A percentile compares a stretch with the other conserved stretches of the same genome.
Evolutionary conservation across 2,329 filamentous ascomycete species (phyloP).

Genomic region (Fusarium sp.): DNA sequence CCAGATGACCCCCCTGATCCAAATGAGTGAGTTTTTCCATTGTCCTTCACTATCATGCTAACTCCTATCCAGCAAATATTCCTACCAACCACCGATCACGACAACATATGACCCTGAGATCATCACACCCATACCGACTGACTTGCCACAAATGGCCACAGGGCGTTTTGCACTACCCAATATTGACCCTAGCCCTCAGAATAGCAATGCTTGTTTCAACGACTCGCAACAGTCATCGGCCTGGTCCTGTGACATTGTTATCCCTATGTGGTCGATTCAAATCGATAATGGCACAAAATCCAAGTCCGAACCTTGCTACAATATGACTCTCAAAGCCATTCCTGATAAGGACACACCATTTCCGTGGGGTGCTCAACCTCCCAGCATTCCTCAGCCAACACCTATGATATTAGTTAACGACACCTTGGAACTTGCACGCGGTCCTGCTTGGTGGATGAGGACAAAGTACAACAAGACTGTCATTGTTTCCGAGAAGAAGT

Average conservation of each 20-base stretch:
- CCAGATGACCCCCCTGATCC: not conserved
- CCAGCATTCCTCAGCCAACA: constrained; percentile 51
- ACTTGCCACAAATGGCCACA: constrained; percentile 61
- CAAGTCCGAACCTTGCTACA: constrained; percentile 50
- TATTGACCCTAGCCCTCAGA: constrained; percentile 56
- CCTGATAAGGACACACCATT: constrained; percentile 48
- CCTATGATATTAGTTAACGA: constrained; percentile 62
- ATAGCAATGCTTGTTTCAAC: constrained; percentile 65
- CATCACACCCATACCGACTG: constrained; percentile 59
- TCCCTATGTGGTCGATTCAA: constrained; percentile 55
- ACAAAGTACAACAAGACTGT: constrained; percentile 66
- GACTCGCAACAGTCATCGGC: constrained; percentile 63
- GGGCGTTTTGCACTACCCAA: constrained; percentile 67
- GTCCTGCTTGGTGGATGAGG: constrained; percentile 65
- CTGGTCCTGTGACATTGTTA: constrained; percentile 69
- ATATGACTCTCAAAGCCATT: constrained; percentile 51
- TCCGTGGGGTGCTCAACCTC: constrained; percentile 65
- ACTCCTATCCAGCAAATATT: constrained; percentile 20
- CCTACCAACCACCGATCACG: constrained; percentile 45
- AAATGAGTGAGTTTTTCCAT: constrained; percentile 24
- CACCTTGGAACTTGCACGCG: constrained; percentile 56
- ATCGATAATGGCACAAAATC: constrained; percentile 44
- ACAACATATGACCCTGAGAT: constrained; percentile 59
- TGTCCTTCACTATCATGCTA: not conserved
- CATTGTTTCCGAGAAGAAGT: constrained; percentile 56